Evolutionary conservation across 257 asterid species (phyloP).

Genomic region (Cordia subcordata): DNA sequence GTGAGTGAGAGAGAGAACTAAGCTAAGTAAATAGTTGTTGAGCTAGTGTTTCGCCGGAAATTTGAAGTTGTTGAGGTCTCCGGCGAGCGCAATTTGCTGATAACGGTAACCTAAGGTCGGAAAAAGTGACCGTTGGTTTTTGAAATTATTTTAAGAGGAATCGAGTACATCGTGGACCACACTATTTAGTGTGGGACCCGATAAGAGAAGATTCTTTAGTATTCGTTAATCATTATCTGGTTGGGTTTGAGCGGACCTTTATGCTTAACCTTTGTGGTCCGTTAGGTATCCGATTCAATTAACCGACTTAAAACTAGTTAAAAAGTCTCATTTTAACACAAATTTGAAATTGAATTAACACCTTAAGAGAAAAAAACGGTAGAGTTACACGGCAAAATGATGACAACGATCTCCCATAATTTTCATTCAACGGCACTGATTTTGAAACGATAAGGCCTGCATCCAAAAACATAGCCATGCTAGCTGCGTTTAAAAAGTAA

Average conservation of each 20-base stretch:
- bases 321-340: no score
- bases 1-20: no score
- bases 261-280: neutral
- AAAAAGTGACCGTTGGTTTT: constrained; percentile 40
- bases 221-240: no score
- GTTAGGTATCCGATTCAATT: neutral
- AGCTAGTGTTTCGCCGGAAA: constrained; percentile 10
- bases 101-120: constrained; percentile 18
- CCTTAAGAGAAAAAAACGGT: no score
- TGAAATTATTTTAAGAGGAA: constrained; percentile 6
- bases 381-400: neutral
- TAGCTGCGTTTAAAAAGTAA: no score
- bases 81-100: constrained; percentile 13
- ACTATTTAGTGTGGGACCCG: neutral
- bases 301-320: no score
- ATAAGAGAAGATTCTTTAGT: no score
- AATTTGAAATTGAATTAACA: no score
- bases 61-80: constrained; percentile 10
- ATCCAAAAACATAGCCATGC: neutral
- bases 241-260: no score
- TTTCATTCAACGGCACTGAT: neutral
- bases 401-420: neutral
- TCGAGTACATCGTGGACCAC: constrained; percentile 7
- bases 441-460: constrained; percentile 27
- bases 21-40: no score